Evolutionary conservation across 805 yeast species (phyloP), one percentile per base, ranked within the genome.

Genomic region (Blastobotrys muscicola): DNA sequence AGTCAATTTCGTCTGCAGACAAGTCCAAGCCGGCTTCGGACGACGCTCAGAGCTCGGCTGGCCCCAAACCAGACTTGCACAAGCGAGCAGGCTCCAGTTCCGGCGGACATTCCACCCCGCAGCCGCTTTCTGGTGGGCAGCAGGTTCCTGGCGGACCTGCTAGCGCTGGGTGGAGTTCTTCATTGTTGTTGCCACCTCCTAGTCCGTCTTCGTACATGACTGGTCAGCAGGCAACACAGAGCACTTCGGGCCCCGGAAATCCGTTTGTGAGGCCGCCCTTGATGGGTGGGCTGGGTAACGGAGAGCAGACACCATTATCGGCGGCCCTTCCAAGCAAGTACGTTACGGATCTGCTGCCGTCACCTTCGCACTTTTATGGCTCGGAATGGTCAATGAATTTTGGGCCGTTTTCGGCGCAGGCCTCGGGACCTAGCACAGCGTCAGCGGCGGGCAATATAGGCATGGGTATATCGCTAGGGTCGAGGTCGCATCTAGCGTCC

Each of bases 351-450:
- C 67, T 81, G 57, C 77, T 85, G 54, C 89, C 87, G 29, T 82
- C 90, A 4, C 95, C 95, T 0, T 74, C 79, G n/a, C 82, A 75
- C 49, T 78, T 79, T 51, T 84, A 82, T 53, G 74, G 78, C 5
- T 70, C 76, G 43, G 80, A 75, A 37, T 76, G 80, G 80, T 66
- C 66, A 40, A 62, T 69, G 10, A 70, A 73, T 8, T 69, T 66
- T 55, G 50, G 52, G 4, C 55, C 56, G 5, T 50, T 56, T 8
- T 48, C 58, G 4, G 57, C 14, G 3, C 35, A 12, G 5, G 23
- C 7, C 15, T 30, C 41, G 16, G 41, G 35, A 11, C 29, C 41
- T 3, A 26, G 42, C 10, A 33, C 45, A 20, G 46, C 36, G 29
- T 41, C 50, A 37, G 14, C 41, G 16, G 11, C 39, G 39, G 33